These are phyloP conservation scores for Metschnikowia anglica DNA, from an alignment of 805 yeast genomes.

Conservation along the genomic window DNA sequence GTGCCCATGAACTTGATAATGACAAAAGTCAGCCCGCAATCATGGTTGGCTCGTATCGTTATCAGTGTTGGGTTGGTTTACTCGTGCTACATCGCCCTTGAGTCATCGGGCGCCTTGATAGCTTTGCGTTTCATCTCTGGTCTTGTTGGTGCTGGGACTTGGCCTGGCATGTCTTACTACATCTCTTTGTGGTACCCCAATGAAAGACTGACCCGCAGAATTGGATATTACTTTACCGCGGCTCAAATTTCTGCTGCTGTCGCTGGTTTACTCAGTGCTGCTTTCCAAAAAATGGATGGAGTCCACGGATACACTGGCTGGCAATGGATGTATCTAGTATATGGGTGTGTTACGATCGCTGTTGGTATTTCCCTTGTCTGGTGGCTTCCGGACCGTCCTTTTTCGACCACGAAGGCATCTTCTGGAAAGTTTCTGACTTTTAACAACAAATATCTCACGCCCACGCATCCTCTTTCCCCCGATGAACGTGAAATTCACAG, in stretches of 20 bases:
- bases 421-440: conserved; percentile 19
- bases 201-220: conserved; percentile 69
- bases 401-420: conserved; percentile 15
- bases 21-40: conserved; percentile 82
- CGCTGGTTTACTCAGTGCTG: conserved; percentile 84
- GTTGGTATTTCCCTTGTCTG: conserved; percentile 65
- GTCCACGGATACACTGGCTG: conserved; percentile 70
- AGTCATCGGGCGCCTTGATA: conserved; percentile 57
- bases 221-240: conserved; percentile 88
- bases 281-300: conserved; percentile 81
- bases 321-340: conserved; percentile 82
- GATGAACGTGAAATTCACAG: conserved; percentile 57
- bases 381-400: conserved; percentile 87
- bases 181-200: conserved; percentile 83
- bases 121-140: conserved; percentile 75
- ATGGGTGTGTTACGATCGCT: conserved; percentile 66
- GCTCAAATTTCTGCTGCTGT: conserved; percentile 91
- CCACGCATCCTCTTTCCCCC: conserved; percentile 50
- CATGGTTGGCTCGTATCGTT: conserved; percentile 80
- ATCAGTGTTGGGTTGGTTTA: conserved; percentile 76
- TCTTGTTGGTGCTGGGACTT: conserved; percentile 77
- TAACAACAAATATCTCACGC: conserved; percentile 29
- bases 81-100: conserved; percentile 65
- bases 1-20: conserved; percentile 83
- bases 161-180: conserved; percentile 90